Conservation (phyloP, 139 green algal genomes). For the Chlamydomonas incerta region DNA sequence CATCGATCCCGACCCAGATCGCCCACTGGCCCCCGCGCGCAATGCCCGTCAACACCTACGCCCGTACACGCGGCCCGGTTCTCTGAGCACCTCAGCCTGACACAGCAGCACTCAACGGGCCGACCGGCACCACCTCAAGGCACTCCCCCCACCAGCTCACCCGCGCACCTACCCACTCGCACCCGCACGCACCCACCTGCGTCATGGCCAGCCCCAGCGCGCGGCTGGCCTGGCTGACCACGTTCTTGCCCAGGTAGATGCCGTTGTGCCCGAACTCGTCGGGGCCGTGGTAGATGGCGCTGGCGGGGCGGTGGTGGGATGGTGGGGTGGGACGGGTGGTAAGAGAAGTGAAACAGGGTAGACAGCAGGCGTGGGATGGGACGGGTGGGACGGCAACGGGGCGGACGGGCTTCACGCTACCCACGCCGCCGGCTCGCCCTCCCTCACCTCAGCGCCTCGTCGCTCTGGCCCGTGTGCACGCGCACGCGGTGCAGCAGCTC, state of each 20-base stretch:
- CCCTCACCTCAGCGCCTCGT: constrained; percentile 55
- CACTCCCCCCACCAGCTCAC: too few species aligned
- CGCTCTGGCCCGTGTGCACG: constrained; percentile 49
- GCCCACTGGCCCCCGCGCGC: too few species aligned
- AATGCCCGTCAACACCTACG: too few species aligned
- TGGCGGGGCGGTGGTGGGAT: constrained; percentile 10
- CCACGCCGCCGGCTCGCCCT: not conserved
- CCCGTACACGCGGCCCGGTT: too few species aligned
- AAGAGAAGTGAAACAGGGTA: not conserved
- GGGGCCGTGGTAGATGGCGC: constrained; percentile 60
- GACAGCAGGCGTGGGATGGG: not conserved
- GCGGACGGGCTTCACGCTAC: not conserved
- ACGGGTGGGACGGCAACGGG: not conserved
- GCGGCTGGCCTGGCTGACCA: constrained; percentile 61
- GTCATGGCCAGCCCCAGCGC: constrained; percentile 59
- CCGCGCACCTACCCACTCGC: not conserved
- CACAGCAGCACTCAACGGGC: too few species aligned
- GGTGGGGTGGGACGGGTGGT: not conserved
- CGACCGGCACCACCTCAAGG: too few species aligned
- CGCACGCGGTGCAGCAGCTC: constrained; percentile 43
- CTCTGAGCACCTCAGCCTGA: too few species aligned
- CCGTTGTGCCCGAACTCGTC: constrained; percentile 59
- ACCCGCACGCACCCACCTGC: constrained; percentile 29
- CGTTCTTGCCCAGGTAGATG: constrained; percentile 67
- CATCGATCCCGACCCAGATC: too few species aligned